Evolutionary conservation across 2,329 filamentous ascomycete species (phyloP).

Genomic region (Talaromyces sp.): DNA sequence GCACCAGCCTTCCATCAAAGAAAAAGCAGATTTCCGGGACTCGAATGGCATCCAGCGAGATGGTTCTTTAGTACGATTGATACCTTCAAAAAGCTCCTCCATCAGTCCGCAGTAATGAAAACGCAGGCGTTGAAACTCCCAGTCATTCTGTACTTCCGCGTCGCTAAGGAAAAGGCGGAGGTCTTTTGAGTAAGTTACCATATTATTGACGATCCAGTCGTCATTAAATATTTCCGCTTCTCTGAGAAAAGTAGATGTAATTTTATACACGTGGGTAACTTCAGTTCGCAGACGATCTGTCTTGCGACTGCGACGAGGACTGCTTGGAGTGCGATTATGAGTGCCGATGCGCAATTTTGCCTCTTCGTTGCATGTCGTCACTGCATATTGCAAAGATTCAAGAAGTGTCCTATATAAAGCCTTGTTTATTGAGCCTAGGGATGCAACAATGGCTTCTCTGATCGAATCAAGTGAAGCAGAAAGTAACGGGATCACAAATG

Average conservation of each 20-base stretch:
- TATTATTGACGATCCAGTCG: slow-evolving; percentile 84
- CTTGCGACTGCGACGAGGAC: slow-evolving; percentile 73
- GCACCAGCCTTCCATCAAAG: slow-evolving; percentile 98
- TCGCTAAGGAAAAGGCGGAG: slow-evolving; percentile 93
- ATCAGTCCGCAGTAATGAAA: slow-evolving; percentile 92
- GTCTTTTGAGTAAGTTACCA: slow-evolving; percentile 86
- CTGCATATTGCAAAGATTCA: slow-evolving; percentile 83
- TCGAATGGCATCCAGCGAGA: slow-evolving; percentile 97
- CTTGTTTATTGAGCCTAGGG: slow-evolving; percentile 90
- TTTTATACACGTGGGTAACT: slow-evolving; percentile 91
- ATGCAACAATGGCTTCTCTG: slow-evolving; percentile 83
- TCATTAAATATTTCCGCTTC: slow-evolving; percentile 75
- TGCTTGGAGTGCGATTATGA: slow-evolving; percentile 82
- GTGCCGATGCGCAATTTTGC: slow-evolving; percentile 71
- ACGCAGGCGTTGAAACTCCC: slow-evolving; percentile 86
- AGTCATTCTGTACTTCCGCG: slow-evolving; percentile 88
- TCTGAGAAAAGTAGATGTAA: slow-evolving; percentile 85
- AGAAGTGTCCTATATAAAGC: slow-evolving; percentile 89
- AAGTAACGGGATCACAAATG: slow-evolving; percentile 83
- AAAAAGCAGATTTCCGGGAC: slow-evolving; percentile 88
- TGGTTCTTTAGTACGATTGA: slow-evolving; percentile 79
- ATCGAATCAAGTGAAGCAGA: slow-evolving; percentile 76
- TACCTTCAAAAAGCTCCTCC: slow-evolving; percentile 87
- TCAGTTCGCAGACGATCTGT: slow-evolving; percentile 88
- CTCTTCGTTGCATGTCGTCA: slow-evolving; percentile 82